Evolutionary conservation across 306 rosid species (phyloP), one percentile per base, ranked within the genome.

Genomic region (Malus asiatica): DNA sequence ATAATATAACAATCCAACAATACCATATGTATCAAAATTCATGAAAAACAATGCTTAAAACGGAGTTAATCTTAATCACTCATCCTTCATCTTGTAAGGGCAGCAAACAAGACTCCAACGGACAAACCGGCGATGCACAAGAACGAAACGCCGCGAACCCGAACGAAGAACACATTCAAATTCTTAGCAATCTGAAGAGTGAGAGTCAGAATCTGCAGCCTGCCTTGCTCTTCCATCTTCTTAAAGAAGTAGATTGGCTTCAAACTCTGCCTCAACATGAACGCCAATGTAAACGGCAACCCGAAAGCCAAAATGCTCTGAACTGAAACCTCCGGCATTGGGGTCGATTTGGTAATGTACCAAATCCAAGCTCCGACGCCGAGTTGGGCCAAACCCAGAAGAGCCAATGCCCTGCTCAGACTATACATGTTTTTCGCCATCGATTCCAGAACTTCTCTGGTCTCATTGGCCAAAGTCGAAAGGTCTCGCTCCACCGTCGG

Each of bases 401-500:
- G 1, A 35, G 92, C 96, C 15, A 86, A 70, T 2, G 53, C 85
- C 35, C 86, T 85, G 87, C 97, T 92, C 45, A 90, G 64, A 48
- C 81, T 66, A 16, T 87, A 89, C 18, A 95, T 80, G 67, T 35
- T 88, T 91, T 80, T 90, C 86, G 91, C 85, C 90, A 82, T 77
- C 9, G 3, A 38, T 65, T 90, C 93, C 0, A 89, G 81, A 20
- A 88, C 89, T 20, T 82, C 75, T 30, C 98, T 78, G 4, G 90
- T 95, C 75, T 95, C 97, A 15, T 80, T 83, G 6, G 88, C 98
- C 45, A 95, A 58, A 1, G 89, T 38, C 1, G 97, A 92, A 1
- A 82, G 80, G 61, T 95, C 96, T 1, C 97, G 80, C 72, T 92
- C 97, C n/a, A 95, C 98, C 0, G 98, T 95, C 1, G 98, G 98